Percentiles rank a stretch among this genome's conserved stretches.
phyloP scores from a whole-genome alignment of 371 early-diverging fungal species.

The Batkoa obscura region DNA sequence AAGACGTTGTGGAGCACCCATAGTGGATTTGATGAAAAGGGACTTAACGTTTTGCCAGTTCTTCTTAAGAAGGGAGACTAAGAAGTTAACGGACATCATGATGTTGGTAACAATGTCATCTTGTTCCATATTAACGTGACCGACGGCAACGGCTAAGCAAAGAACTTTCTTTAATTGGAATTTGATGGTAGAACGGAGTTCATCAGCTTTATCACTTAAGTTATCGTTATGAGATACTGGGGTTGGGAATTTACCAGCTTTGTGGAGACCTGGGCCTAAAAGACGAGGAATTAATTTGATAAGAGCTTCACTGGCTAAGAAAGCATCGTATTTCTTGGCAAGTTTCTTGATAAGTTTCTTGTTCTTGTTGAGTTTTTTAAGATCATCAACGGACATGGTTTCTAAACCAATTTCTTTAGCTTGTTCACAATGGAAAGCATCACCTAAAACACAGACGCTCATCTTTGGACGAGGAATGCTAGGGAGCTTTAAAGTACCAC shows the following conservation, averaged over 20 bases:
- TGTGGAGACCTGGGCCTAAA: constrained; percentile 92
- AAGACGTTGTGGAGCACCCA: constrained; percentile 84
- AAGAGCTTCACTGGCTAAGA: constrained; percentile 92
- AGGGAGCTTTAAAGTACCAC: constrained; percentile 90
- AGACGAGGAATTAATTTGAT: constrained; percentile 98
- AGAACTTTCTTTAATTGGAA: constrained; percentile 98
- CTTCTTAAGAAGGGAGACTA: constrained; percentile 97
- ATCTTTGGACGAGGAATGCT: constrained; percentile 81
- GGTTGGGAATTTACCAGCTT: constrained; percentile 96
- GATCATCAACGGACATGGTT: constrained; percentile 90
- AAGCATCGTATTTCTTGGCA: constrained; percentile 86
- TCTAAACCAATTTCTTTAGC: constrained; percentile 87
- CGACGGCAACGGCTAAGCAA: constrained; percentile 96
- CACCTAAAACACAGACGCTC: constrained; percentile 91
- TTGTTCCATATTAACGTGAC: constrained; percentile 89
- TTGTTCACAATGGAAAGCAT: constrained; percentile 87
- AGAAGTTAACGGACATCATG: constrained; percentile 94
- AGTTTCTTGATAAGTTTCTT: constrained; percentile 99
- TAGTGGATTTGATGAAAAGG: constrained; percentile 94
- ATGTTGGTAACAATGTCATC: constrained; percentile 93
- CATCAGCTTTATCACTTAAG: constrained; percentile 79
- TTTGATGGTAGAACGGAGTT: constrained; percentile 95
- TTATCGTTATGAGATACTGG: constrained; percentile 86
- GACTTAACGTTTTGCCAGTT: constrained; percentile 99
- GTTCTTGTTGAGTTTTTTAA: constrained; percentile 98